Evolutionary conservation across 371 early-diverging fungal genomes (phyloP).

Genomic region (Rhizopus sp.): DNA sequence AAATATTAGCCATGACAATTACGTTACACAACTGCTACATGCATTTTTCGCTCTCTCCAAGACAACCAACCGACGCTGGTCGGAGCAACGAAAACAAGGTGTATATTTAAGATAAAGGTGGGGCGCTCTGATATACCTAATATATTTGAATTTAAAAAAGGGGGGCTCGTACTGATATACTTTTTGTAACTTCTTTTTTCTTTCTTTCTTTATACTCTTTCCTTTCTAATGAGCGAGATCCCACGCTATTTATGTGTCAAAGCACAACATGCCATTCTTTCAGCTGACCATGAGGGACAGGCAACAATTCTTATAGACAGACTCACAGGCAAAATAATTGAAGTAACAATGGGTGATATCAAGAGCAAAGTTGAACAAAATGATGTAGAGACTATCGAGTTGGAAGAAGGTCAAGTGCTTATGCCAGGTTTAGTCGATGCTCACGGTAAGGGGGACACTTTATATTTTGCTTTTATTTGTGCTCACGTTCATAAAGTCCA

Average conservation of each 20-base stretch:
- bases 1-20: too few relatives aligned
- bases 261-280: slow-evolving; percentile 46
- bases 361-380: slow-evolving; percentile 10
- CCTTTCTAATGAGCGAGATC: background rate
- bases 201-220: too few relatives aligned
- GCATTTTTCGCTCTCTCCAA: too few relatives aligned
- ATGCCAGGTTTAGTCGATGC: slow-evolving; percentile 81
- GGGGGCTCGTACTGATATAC: too few relatives aligned
- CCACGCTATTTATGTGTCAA: slow-evolving; percentile 39
- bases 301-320: slow-evolving; percentile 53
- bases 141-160: too few relatives aligned
- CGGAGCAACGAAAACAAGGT: too few relatives aligned
- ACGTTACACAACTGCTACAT: too few relatives aligned
- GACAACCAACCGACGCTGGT: too few relatives aligned
- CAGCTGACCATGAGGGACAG: slow-evolving; percentile 41
- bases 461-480: background rate
- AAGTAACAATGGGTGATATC: slow-evolving; percentile 31
- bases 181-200: too few relatives aligned
- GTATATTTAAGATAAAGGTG: too few relatives aligned
- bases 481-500: slow-evolving; percentile 51
- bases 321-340: slow-evolving; percentile 51
- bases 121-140: too few relatives aligned
- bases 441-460: slow-evolving; percentile 52
- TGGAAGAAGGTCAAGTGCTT: slow-evolving; percentile 55
- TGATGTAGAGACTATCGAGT: slow-evolving; percentile 26